These are phyloP conservation scores for Triticum turgidum DNA, from an alignment of 176 grass and related monocot genomes.

Conservation along the genomic window DNA sequence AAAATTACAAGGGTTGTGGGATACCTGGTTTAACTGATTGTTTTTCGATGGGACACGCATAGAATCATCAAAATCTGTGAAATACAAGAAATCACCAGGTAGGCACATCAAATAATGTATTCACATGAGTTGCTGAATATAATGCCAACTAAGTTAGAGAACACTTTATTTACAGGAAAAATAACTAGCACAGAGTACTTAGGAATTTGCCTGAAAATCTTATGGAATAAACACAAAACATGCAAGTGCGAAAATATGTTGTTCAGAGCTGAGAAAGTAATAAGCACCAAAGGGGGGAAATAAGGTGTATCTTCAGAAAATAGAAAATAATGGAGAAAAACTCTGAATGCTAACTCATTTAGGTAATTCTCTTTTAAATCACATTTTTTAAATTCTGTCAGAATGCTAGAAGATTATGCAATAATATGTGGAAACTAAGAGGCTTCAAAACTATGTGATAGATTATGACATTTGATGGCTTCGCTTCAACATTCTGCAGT, in stretches of 20 bases:
- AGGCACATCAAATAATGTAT: background rate
- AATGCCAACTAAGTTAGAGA: background rate
- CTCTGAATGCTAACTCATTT: background rate
- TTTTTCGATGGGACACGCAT: background rate
- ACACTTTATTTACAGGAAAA: background rate
- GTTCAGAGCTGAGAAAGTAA: background rate
- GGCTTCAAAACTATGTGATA: background rate
- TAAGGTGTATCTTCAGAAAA: background rate
- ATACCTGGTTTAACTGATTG: slow-evolving; percentile 38
- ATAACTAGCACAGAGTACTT: background rate
- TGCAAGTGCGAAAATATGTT: slow-evolving; percentile 1
- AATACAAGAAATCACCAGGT: slow-evolving; percentile 1
- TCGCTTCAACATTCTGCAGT: background rate
- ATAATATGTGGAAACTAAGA: background rate
- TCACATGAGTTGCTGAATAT: background rate
- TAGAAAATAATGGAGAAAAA: background rate
- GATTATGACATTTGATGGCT: background rate
- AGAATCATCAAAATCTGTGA: slow-evolving; percentile 42
- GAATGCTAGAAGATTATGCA: background rate
- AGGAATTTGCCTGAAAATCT: background rate
- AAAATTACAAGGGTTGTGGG: slow-evolving; percentile 6
- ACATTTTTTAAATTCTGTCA: background rate
- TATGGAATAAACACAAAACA: background rate
- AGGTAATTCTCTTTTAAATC: background rate
- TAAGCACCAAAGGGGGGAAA: background rate